Percentiles rank a stretch among this genome's conserved stretches.
phyloP scores from a whole-genome alignment of 2,329 filamentous ascomycete genomes.

The Periconia macrospinosa region DNA sequence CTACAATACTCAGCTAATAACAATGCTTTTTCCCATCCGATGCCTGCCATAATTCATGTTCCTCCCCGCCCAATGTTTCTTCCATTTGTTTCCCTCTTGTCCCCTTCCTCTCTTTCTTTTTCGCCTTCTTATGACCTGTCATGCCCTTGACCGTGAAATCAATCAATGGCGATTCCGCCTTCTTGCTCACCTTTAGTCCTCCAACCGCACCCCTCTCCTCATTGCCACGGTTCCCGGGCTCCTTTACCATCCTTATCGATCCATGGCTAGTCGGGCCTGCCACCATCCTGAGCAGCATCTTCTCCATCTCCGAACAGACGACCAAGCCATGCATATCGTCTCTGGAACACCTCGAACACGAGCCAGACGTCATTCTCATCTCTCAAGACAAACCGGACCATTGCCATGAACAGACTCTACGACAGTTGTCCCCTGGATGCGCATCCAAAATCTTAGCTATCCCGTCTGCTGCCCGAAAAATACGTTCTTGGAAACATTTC shows the following conservation, averaged over 20 bases:
- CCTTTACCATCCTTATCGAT: constrained; percentile 71
- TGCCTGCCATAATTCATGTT: background rate
- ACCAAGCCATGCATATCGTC: constrained; percentile 60
- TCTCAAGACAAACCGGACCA: constrained; percentile 69
- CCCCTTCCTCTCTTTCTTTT: background rate
- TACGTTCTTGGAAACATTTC: constrained; percentile 71
- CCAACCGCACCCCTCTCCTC: constrained; percentile 45
- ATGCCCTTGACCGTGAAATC: constrained; percentile 68
- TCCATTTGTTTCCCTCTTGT: background rate
- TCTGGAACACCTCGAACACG: constrained; percentile 54
- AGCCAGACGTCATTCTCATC: constrained; percentile 60
- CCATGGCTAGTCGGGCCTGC: constrained; percentile 69
- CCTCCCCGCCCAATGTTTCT: background rate
- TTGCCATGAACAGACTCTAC: constrained; percentile 70
- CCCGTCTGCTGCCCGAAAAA: constrained; percentile 64
- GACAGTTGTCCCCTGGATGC: constrained; percentile 59
- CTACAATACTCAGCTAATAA: background rate
- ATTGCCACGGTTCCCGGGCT: constrained; percentile 46
- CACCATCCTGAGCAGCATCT: constrained; percentile 61
- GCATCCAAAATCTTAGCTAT: constrained; percentile 68
- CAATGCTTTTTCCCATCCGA: background rate
- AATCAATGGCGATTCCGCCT: constrained; percentile 66
- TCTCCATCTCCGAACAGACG: constrained; percentile 62
- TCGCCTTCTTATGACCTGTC: constrained; percentile 5
- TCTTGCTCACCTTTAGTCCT: constrained; percentile 65